These are phyloP conservation scores for Hortiboletus flavorubellus DNA, from an alignment of 768 basidiomycete genomes.

Conservation along the genomic window DNA sequence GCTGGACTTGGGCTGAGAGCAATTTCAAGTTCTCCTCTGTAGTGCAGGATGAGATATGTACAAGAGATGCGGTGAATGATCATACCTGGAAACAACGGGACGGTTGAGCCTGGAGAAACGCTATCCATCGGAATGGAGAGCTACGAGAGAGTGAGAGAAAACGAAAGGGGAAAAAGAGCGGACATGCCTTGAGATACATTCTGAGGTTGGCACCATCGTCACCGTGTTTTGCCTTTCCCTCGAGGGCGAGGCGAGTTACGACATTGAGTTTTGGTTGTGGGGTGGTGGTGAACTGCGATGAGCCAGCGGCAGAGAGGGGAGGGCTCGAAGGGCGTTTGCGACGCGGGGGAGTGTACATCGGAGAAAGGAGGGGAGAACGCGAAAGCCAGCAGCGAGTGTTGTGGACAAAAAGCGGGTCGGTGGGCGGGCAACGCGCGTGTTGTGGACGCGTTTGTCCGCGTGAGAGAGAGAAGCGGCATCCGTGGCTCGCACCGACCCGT, in stretches of 20 bases:
- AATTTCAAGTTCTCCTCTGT: constrained; percentile 81
- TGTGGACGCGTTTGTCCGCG: constrained; percentile 23
- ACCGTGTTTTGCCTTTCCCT: constrained; percentile 66
- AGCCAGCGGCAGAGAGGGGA: constrained; percentile 31
- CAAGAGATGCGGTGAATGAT: background rate
- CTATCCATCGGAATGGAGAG: constrained; percentile 66
- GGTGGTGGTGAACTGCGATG: constrained; percentile 44
- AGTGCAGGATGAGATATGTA: background rate
- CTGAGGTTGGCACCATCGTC: constrained; percentile 64
- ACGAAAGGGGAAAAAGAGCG: background rate
- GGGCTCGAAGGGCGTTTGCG: constrained; percentile 31
- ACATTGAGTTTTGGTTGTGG: constrained; percentile 56
- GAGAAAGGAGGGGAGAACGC: background rate
- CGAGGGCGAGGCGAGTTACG: constrained; percentile 70
- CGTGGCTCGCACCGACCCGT: too few species aligned
- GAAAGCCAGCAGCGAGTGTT: background rate
- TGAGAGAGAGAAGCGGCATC: constrained; percentile 3
- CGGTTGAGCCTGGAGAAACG: constrained; percentile 60
- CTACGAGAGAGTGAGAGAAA: constrained; percentile 32
- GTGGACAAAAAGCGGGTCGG: constrained; percentile 13
- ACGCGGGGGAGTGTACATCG: constrained; percentile 22
- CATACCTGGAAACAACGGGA: constrained; percentile 72
- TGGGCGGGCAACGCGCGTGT: constrained; percentile 10
- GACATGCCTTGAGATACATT: constrained; percentile 71
- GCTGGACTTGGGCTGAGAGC: constrained; percentile 69